Conservation (phyloP, 352 stramenopile genomes). For the Globisporangium perplexum region DNA sequence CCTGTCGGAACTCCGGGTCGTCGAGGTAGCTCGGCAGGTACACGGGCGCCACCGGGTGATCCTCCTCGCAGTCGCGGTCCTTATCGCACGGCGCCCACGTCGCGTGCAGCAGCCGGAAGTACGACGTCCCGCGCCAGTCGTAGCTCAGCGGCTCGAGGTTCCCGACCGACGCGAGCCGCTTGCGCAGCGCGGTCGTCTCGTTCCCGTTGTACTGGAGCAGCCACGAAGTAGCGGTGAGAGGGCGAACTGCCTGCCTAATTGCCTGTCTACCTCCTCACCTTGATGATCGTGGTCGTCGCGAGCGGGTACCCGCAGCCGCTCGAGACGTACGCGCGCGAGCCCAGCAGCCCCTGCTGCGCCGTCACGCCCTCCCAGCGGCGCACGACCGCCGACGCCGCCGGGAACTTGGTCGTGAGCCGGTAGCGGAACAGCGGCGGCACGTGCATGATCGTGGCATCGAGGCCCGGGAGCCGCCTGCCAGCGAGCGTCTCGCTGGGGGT, state of each 20-base stretch:
- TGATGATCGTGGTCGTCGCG: slow-evolving; percentile 72
- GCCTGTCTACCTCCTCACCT: no score
- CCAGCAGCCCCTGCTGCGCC: slow-evolving; percentile 57
- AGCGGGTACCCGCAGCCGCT: slow-evolving; percentile 80
- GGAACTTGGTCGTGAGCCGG: slow-evolving; percentile 74
- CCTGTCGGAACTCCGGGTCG: slow-evolving; percentile 78
- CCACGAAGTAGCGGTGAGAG: neutral
- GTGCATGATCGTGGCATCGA: slow-evolving; percentile 58
- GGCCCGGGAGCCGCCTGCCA: slow-evolving; percentile 58
- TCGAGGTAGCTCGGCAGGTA: slow-evolving; percentile 83
- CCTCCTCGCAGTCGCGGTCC: slow-evolving; percentile 73
- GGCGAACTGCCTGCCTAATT: no score
- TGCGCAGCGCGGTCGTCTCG: slow-evolving; percentile 43
- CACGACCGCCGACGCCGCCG: slow-evolving; percentile 67
- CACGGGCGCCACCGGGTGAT: slow-evolving; percentile 37
- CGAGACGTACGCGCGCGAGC: slow-evolving; percentile 78
- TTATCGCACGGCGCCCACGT: slow-evolving; percentile 67
- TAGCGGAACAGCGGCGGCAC: slow-evolving; percentile 67
- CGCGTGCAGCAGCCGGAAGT: slow-evolving; percentile 78
- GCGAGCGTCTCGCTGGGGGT: slow-evolving; percentile 37
- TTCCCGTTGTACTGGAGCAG: slow-evolving; percentile 71
- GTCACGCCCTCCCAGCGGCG: slow-evolving; percentile 67
- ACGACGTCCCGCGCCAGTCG: slow-evolving; percentile 84
- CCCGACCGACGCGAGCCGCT: slow-evolving; percentile 52
- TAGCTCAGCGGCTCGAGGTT: slow-evolving; percentile 56